Base-by-base conservation (phyloP, 1,284 basidiomycete species). In the Taiwanofungus camphoratus region DNA sequence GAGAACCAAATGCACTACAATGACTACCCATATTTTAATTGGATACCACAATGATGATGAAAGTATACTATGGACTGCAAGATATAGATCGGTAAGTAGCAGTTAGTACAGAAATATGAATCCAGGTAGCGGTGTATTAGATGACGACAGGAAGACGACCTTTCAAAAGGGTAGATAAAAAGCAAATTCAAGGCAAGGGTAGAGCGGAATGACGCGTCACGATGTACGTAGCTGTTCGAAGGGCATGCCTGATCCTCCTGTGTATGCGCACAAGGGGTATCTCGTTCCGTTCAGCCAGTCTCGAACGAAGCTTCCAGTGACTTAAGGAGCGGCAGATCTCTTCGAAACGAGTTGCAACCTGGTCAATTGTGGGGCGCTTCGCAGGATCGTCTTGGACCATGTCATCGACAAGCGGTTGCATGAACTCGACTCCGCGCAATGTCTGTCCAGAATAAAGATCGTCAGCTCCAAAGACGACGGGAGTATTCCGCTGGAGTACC, bases 381-480 rank as follows among this genome's bases (percentile, higher is more conserved):
- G 20, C 23, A 1, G 51, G 51, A 20, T 48, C 48, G 13, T 45
- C 41, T 6, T 47, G 44, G 3, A 41, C 37, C 48, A 52, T 52
- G 22, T 50, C 45, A 0, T 26, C 21, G 1, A 55, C 39, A 5
- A 55, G 45, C 12, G 46, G 34, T 9, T 45, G 23, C 48, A 52
- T 49, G 36, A 55, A 53, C n/a, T 55, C 49, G 11, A 53, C 13
- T 0, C 39, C 38, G 4, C 18, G 27, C 11, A 29, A 38, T 8
- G 9, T 24, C 42, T 47, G 27, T 12, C n/a, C n/a, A n/a, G n/a
- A n/a, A n/a, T n/a, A n/a, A n/a, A n/a, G n/a, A n/a, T n/a, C n/a
- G n/a, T n/a, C n/a, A n/a, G n/a, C n/a, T n/a, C n/a, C n/a, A n/a
- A n/a, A n/a, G n/a, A n/a, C n/a, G n/a, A n/a, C n/a, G n/a, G n/a